phyloP scores from a whole-genome alignment of 2,329 filamentous ascomycete species.

The Aspergillus phoenicis region DNA sequence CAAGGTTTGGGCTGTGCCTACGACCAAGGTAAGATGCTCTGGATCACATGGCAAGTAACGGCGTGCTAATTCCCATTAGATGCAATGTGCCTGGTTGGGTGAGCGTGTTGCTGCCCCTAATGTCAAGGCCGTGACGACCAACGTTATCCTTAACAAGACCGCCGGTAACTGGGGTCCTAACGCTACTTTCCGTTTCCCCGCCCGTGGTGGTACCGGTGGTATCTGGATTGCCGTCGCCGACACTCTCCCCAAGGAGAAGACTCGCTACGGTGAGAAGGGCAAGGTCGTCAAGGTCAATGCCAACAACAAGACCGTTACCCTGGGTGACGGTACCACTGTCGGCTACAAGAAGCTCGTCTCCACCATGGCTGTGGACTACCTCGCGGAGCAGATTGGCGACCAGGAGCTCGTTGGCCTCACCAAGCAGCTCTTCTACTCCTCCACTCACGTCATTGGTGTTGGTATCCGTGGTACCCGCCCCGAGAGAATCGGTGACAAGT shows the following conservation, averaged over 20 bases:
- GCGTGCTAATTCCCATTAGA: conserved; percentile 56
- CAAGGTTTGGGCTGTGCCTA: conserved; percentile 99
- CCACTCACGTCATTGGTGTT: conserved; percentile 95
- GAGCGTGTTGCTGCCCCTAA: conserved; percentile 97
- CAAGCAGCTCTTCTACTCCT: conserved; percentile 95
- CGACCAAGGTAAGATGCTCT: conserved; percentile 73
- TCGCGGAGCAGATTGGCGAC: conserved; percentile 86
- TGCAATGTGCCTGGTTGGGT: conserved; percentile 98
- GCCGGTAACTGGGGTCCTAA: conserved; percentile 98
- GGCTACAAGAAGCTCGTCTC: conserved; percentile 90
- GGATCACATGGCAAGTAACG: neutral
- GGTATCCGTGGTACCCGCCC: conserved; percentile 89
- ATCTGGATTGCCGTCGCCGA: conserved; percentile 98
- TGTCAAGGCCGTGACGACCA: conserved; percentile 88
- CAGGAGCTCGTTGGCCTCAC: conserved; percentile 77
- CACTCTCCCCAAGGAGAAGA: conserved; percentile 90
- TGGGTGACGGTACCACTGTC: conserved; percentile 83
- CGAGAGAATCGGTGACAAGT: conserved; percentile 98
- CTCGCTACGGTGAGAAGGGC: conserved; percentile 81
- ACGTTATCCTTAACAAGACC: conserved; percentile 93
- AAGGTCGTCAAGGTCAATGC: conserved; percentile 86
- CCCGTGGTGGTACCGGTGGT: conserved; percentile 90
- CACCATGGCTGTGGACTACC: conserved; percentile 92
- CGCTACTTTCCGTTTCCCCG: conserved; percentile 97
- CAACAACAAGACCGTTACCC: conserved; percentile 76